Conservation (phyloP, 177 flowering plant species). For the Vitis hybrid region DNA sequence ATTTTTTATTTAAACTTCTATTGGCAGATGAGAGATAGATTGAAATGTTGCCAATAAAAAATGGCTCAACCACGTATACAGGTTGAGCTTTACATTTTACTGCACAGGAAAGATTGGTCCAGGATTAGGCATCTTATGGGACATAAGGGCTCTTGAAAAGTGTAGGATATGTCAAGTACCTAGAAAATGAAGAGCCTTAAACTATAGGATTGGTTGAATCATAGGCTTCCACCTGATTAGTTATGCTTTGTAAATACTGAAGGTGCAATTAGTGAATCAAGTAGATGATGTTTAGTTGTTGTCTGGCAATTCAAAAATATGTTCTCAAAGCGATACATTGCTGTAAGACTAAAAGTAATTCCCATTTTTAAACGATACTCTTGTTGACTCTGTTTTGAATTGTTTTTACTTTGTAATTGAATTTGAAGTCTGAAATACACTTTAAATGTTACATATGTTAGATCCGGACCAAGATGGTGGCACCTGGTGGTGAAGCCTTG, state of each 20-base stretch:
- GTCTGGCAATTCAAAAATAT: background rate
- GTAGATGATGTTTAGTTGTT: background rate
- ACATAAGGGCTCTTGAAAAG: background rate
- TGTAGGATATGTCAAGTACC: background rate
- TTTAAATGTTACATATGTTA: conserved; percentile 22
- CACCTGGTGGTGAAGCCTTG: conserved; percentile 91
- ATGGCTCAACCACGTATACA: no score
- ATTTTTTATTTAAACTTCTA: no score
- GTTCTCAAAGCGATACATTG: background rate
- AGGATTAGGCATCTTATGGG: background rate
- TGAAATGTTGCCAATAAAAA: no score
- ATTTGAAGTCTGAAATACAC: background rate
- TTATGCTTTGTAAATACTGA: background rate
- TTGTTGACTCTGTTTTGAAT: background rate
- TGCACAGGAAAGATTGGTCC: background rate
- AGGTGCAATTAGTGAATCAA: background rate
- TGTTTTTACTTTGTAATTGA: background rate
- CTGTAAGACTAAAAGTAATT: background rate
- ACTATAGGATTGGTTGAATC: no score
- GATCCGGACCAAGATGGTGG: conserved; percentile 88
- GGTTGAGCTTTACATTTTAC: background rate
- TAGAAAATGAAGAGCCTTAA: background rate
- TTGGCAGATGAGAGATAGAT: no score
- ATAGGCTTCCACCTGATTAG: background rate
- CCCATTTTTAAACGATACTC: background rate